Evolutionary conservation across 208 protist genomes (phyloP).

Genomic region (Lotmaria passim): DNA sequence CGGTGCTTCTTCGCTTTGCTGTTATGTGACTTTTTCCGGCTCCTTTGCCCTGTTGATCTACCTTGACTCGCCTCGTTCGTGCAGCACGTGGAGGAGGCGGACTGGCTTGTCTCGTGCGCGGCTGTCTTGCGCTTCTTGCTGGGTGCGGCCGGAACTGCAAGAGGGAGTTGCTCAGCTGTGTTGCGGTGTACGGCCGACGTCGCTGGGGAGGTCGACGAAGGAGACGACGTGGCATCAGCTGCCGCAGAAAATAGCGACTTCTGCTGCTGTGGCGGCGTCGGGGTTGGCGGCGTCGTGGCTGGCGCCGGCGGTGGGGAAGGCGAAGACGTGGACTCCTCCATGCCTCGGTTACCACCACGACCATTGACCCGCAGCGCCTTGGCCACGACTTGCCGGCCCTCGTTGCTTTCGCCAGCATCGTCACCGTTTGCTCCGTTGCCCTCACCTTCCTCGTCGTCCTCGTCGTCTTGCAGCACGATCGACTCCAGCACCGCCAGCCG

Average conservation of each 20-base stretch:
- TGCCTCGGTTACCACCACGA: background rate
- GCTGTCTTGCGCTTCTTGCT: background rate
- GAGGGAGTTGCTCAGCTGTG: too few species aligned
- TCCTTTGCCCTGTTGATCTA: background rate
- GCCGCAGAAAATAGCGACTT: background rate
- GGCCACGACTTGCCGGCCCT: too few species aligned
- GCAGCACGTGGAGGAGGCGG: background rate
- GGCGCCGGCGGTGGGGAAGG: background rate
- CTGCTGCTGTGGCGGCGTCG: background rate
- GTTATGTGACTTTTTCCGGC: conserved; percentile 23
- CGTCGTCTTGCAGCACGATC: conserved; percentile 77
- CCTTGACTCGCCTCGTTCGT: background rate
- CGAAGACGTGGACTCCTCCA: background rate
- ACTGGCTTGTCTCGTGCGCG: background rate
- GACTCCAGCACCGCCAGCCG: conserved; percentile 85
- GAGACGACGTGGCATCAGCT: too few species aligned
- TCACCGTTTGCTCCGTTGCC: too few species aligned
- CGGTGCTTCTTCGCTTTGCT: conserved; percentile 23
- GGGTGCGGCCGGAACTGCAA: background rate
- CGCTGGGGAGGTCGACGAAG: too few species aligned
- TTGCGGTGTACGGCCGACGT: too few species aligned
- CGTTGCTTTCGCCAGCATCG: background rate
- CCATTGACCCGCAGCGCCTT: conserved; percentile 5
- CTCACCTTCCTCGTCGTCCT: conserved; percentile 15
- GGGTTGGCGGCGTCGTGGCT: background rate